A percentile compares a stretch with the other conserved stretches of the same genome.
Evolutionary conservation across 805 yeast genomes (phyloP).

Genomic region (Kazachstania bromeliacearum): DNA sequence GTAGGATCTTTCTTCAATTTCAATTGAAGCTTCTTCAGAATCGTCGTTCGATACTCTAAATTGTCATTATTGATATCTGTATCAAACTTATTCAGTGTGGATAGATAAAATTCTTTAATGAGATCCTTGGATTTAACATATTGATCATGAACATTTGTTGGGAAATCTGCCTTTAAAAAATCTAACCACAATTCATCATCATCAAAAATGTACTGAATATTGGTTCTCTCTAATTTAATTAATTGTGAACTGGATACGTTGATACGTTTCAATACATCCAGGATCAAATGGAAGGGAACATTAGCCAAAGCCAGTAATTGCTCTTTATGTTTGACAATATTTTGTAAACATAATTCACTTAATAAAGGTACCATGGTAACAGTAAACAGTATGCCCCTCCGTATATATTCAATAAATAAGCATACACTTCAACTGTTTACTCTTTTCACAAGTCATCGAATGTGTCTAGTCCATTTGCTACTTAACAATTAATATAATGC

Average conservation of each 20-base stretch:
- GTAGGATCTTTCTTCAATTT: conserved; percentile 14
- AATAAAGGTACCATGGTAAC: neutral
- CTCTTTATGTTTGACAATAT: conserved; percentile 3
- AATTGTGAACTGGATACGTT: conserved; percentile 28
- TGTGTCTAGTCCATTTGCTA: too few species aligned
- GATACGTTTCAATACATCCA: conserved; percentile 23
- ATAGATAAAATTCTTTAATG: conserved; percentile 11
- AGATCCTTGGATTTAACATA: conserved; percentile 21
- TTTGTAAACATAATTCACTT: conserved; percentile 13
- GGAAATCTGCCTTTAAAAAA: conserved; percentile 28
- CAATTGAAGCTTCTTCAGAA: neutral
- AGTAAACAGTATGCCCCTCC: too few species aligned
- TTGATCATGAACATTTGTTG: conserved; percentile 27
- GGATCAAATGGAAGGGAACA: conserved; percentile 28
- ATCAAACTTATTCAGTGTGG: neutral
- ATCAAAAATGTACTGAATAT: conserved; percentile 29
- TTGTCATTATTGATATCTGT: neutral
- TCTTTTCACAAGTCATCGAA: too few species aligned
- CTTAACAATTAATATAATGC: too few species aligned
- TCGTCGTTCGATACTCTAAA: neutral
- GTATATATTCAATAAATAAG: too few species aligned
- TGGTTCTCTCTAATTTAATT: conserved; percentile 24
- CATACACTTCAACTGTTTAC: too few species aligned
- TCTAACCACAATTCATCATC: conserved; percentile 32
- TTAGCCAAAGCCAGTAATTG: conserved; percentile 20